Base-by-base conservation (phyloP, 257 asterid genomes). In the Lycium ferocissimum region DNA sequence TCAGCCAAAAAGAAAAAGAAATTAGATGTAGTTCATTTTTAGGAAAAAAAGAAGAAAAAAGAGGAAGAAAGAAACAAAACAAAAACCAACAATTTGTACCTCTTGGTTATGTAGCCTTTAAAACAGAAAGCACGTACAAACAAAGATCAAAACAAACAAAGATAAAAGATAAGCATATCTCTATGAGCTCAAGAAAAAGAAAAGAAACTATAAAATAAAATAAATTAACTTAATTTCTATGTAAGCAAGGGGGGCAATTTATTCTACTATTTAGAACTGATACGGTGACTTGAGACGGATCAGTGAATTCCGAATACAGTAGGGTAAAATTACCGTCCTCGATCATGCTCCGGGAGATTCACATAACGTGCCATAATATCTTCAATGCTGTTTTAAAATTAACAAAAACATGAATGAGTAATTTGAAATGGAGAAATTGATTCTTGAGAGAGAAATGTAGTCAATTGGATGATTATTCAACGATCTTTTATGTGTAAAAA, bases 21-120 rank as follows among this genome's bases (percentile, higher is more conserved):
- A 18, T 13, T 18, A 65, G 4, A 35, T 33, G 38, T 75, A 78
- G 33, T 45, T 61, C 38, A 43, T 9, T 73, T 22, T 20, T 58
- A 75, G 1, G 33, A 17, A 26, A 17, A 45, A 45, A n/a, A 20
- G 14, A n/a, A n/a, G n/a, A n/a, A n/a, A n/a, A n/a, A n/a, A n/a
- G n/a, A n/a, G n/a, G 14, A 35, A n/a, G 6, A 12, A 65, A 79
- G 7, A 43, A 61, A 37, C 18, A 54, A 54, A 61, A 22, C 4
- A n/a, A 49, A 22, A 85, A 33, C 65, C 56, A 62, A 38, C 75
- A 67, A 69, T 12, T 22, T 56, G 85, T 87, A 94, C 99, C 99
- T 95, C 98, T 89, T 96, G 98, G 78, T 94, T 95, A 37, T 96
- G 95, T 40, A 96, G 94, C 90, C 98, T 96, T 86, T 84, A 80